phyloP scores from a whole-genome alignment of 345 rosid species.

The Conringia planisiliqua region DNA sequence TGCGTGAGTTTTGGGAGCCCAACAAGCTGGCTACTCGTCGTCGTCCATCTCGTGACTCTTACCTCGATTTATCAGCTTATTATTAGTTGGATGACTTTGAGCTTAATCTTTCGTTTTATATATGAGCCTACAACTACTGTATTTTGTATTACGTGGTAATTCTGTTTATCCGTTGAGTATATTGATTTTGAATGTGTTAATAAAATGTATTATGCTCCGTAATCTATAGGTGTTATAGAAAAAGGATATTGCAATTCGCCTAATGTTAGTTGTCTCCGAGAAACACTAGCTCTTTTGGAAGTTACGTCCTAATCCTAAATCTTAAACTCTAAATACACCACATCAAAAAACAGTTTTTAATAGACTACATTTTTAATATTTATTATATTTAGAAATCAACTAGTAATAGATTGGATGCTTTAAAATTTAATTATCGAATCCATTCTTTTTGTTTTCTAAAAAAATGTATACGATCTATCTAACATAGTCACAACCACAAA shows the following conservation, averaged over 20 bases:
- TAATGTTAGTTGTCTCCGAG: background rate
- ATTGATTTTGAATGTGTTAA: background rate
- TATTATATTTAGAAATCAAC: too few species aligned
- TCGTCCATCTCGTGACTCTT: background rate
- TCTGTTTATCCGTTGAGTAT: background rate
- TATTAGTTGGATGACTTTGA: background rate
- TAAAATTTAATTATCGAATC: too few species aligned
- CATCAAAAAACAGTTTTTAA: too few species aligned
- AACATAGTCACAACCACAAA: too few species aligned
- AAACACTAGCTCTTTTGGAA: background rate
- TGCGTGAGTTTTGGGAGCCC: slow-evolving; percentile 25
- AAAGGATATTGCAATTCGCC: background rate
- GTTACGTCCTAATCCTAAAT: too few species aligned
- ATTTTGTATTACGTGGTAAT: background rate
- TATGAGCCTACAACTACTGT: background rate
- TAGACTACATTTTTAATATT: too few species aligned
- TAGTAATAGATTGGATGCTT: too few species aligned
- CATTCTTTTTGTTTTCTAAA: too few species aligned
- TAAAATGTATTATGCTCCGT: background rate
- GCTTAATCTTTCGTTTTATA: background rate
- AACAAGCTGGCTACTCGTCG: background rate
- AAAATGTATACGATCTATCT: too few species aligned
- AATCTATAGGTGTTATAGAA: background rate
- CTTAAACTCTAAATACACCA: too few species aligned
- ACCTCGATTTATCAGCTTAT: background rate